Evolutionary conservation across 768 basidiomycete genomes (phyloP), one percentile per base, ranked within the genome.

Genomic region (Naganishia vishniacii): DNA sequence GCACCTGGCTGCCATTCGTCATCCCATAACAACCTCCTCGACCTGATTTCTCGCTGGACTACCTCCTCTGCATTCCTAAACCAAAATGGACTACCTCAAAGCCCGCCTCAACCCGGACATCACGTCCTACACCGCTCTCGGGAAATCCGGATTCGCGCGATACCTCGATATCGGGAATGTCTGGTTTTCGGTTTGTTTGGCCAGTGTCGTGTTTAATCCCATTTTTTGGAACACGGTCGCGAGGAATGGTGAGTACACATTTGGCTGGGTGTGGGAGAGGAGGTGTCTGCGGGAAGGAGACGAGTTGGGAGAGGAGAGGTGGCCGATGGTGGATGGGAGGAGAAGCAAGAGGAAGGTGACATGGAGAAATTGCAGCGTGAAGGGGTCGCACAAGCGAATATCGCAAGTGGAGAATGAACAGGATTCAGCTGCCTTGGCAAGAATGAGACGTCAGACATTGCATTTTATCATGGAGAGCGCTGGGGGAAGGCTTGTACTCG

Each of bases 161-260:
- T 56, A 37, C 23, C 34, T 56, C 34, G 53, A 56, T 16, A 20
- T n/a, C 34, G 20, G 32, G 37, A 34, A 56, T 20, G 34, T 34
- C 11, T 56, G 53, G 53, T 41, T 56, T n/a, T 56, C 34, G 53
- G 31, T 56, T 20, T 56, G 53, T 56, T 37, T 56, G 34, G 53
- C 34, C 34, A 56, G 53, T 26, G 53, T 56, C 2, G 8, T 84
- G 1, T 97, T 97, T 81, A 97, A 97, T 71, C 94, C 94, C 0
- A 85, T 86, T 0, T 91, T 87, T 64, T 99, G 94, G 94, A 99
- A 99, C 77, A 85, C 91, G 67, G 85, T 93, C 29, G 94, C 94
- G 26, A 86, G 85, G 62, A 91, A 93, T 79, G 91, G 91, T 91
- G 67, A 51, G 84, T 79, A n/a, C 5, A 1, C 26, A 13, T 31